phyloP scores from a whole-genome alignment of 495 filamentous ascomycete species.

The Mycothermus thermophilus region DNA sequence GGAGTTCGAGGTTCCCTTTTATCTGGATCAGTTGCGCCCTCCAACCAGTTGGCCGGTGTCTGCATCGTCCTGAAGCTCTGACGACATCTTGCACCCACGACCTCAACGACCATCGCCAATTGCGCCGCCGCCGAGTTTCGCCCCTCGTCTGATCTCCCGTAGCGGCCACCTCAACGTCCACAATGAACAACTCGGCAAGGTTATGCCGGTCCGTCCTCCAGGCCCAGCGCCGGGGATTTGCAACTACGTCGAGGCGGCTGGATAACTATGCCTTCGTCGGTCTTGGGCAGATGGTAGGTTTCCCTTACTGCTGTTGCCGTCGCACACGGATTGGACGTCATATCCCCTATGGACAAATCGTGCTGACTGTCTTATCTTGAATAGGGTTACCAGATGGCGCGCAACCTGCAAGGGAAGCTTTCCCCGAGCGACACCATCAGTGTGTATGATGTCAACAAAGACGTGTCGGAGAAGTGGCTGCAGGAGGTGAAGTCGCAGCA shows the following conservation, averaged over 20 bases:
- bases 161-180: conserved; percentile 1
- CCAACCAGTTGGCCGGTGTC: no score
- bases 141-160: background rate
- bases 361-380: conserved; percentile 2
- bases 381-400: conserved; percentile 74
- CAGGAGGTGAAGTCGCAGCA: conserved; percentile 41
- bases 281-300: conserved; percentile 70
- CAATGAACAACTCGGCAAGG: conserved; percentile 21
- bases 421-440: conserved; percentile 51
- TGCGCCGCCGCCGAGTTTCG: no score
- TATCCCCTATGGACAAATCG: no score
- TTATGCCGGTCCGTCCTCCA: conserved; percentile 14
- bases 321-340: background rate
- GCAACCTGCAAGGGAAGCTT: conserved; percentile 67
- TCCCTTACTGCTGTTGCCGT: background rate
- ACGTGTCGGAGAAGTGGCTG: conserved; percentile 44
- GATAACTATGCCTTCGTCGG: conserved; percentile 76
- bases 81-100: no score
- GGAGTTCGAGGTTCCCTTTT: no score
- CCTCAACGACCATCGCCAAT: no score
- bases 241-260: conserved; percentile 37
- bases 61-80: no score
- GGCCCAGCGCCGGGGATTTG: conserved; percentile 38
- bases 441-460: conserved; percentile 61
- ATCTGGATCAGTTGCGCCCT: no score